Conservation (phyloP, 2,329 filamentous ascomycete genomes). For the Cyphellophora attinorum region DNA sequence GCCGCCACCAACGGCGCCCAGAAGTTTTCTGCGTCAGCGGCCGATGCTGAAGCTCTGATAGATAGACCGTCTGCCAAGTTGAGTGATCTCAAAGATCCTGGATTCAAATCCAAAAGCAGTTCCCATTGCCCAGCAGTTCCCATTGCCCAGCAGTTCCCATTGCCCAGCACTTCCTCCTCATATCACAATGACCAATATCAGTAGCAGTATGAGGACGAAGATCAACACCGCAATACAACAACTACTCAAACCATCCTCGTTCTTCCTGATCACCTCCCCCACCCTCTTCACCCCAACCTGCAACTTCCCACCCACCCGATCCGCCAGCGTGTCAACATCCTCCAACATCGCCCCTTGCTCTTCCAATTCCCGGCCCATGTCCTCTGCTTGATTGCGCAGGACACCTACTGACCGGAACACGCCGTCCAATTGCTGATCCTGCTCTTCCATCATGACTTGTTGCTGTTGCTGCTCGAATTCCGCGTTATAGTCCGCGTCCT, state of each 20-base stretch:
- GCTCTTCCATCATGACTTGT: conserved; percentile 82
- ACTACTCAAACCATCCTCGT: conserved; percentile 57
- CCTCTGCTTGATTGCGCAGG: conserved; percentile 77
- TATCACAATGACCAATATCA: conserved; percentile 65
- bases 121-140: too few relatives aligned
- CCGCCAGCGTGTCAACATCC: conserved; percentile 72
- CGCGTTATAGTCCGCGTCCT: conserved; percentile 56
- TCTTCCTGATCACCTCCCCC: conserved; percentile 71
- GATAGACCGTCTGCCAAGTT: too few relatives aligned
- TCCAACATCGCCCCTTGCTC: conserved; percentile 87
- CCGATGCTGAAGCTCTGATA: too few relatives aligned
- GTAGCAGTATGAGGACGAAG: conserved; percentile 53
- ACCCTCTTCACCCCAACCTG: conserved; percentile 81
- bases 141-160: too few relatives aligned
- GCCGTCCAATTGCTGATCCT: conserved; percentile 85
- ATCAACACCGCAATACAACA: conserved; percentile 16
- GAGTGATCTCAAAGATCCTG: too few relatives aligned
- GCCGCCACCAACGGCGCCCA: too few relatives aligned
- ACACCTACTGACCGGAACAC: conserved; percentile 92
- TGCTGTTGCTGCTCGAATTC: conserved; percentile 89
- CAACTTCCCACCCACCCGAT: conserved; percentile 77
- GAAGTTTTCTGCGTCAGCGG: too few relatives aligned
- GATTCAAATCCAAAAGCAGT: too few relatives aligned
- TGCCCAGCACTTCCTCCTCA: conserved; percentile 27
- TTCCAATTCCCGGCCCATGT: conserved; percentile 93